These are phyloP conservation scores for Omphalea diandra DNA, from an alignment of 441 rosid genomes.

Conservation along the genomic window DNA sequence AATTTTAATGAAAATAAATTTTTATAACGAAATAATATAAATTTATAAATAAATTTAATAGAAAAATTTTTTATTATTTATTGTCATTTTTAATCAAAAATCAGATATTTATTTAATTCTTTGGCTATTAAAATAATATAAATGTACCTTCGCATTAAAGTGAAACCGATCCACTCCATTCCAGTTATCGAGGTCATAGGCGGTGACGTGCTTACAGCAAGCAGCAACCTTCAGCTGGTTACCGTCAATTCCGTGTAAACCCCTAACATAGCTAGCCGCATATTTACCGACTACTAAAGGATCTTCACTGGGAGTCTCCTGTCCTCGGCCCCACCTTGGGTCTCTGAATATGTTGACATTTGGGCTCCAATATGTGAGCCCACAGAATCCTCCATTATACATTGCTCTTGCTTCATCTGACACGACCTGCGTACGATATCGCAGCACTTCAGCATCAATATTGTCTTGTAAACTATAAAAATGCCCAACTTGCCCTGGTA, in stretches of 20 bases:
- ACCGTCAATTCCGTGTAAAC: constrained; percentile 71
- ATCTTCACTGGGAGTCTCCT: constrained; percentile 98
- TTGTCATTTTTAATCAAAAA: too few species aligned
- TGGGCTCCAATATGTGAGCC: constrained; percentile 97
- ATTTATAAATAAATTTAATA: too few species aligned
- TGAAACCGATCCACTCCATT: constrained; percentile 88
- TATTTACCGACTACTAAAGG: constrained; percentile 73
- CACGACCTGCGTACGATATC: constrained; percentile 57
- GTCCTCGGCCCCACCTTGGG: constrained; percentile 98
- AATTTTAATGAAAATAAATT: background rate
- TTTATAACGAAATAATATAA: too few species aligned
- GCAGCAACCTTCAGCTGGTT: constrained; percentile 87
- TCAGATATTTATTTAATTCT: too few species aligned
- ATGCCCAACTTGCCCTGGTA: too few species aligned
- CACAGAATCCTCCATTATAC: constrained; percentile 89
- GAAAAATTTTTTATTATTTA: too few species aligned
- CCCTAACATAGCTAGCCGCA: constrained; percentile 80
- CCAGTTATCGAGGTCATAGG: constrained; percentile 96
- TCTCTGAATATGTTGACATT: constrained; percentile 89
- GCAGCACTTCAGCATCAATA: background rate
- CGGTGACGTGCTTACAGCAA: constrained; percentile 90
- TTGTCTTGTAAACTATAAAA: too few species aligned
- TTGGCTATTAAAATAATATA: too few species aligned
- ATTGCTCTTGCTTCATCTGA: constrained; percentile 97
- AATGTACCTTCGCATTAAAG: constrained; percentile 68